These are phyloP conservation scores for Coemansia pectinata DNA, from an alignment of 192 early-diverging fungal species.

Conservation along the genomic window DNA sequence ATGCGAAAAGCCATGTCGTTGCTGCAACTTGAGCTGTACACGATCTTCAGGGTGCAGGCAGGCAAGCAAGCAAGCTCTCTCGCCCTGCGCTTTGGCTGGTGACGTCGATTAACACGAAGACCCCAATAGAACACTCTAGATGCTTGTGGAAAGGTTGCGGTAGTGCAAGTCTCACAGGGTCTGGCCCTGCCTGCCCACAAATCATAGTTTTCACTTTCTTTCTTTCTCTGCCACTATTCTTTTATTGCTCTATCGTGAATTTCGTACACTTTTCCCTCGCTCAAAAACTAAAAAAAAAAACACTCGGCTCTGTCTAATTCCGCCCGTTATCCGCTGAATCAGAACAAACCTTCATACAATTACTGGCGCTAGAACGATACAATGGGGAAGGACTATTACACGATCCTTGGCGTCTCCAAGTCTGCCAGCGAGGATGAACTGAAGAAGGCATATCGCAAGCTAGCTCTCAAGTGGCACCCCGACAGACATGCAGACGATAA, in stretches of 20 bases:
- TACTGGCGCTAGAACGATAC: neutral
- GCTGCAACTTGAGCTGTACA: neutral
- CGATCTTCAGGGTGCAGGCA: neutral
- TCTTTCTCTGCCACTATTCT: neutral
- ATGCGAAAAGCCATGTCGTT: neutral
- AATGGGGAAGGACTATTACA: slow-evolving; percentile 94
- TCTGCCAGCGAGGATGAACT: slow-evolving; percentile 76
- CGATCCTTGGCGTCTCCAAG: slow-evolving; percentile 79
- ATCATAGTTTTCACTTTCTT: slow-evolving; percentile 2
- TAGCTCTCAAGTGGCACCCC: slow-evolving; percentile 58
- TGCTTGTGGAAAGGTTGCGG: neutral
- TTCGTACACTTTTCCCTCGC: too few relatives aligned
- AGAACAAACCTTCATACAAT: neutral
- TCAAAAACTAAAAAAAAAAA: too few relatives aligned
- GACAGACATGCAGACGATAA: slow-evolving; percentile 49
- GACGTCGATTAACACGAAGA: neutral
- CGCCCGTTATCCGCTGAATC: neutral
- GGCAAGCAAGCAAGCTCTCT: too few relatives aligned
- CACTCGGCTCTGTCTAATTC: neutral
- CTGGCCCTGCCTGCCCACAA: neutral
- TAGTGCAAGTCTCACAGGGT: neutral
- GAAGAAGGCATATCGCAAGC: slow-evolving; percentile 80
- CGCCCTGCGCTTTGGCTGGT: neutral
- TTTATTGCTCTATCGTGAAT: neutral
- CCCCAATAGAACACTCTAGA: neutral